Evolutionary conservation across 768 basidiomycete species (phyloP).

Genomic region (Punctularia strigosozonata): DNA sequence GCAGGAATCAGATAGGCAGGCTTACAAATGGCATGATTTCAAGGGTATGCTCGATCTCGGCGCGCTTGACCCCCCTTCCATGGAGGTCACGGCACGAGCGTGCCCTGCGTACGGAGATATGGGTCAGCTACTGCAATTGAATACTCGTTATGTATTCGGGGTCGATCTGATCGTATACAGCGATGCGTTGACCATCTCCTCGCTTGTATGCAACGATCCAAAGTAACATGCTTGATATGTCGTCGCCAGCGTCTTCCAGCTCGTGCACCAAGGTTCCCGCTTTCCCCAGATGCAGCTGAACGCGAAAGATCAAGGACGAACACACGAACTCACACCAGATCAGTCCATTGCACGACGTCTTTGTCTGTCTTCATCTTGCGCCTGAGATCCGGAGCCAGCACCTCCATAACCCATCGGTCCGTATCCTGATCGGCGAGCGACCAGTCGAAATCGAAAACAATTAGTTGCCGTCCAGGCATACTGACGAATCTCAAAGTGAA

Average conservation of each 20-base stretch:
- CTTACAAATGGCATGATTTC: slow-evolving; percentile 80
- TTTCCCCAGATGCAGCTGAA: slow-evolving; percentile 14
- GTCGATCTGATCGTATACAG: too few species aligned
- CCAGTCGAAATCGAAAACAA: slow-evolving; percentile 99
- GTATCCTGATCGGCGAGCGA: slow-evolving; percentile 93
- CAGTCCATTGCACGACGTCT: slow-evolving; percentile 74
- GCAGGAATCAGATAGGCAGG: too few species aligned
- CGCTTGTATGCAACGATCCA: too few species aligned
- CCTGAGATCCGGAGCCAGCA: slow-evolving; percentile 75
- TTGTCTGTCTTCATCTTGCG: slow-evolving; percentile 66
- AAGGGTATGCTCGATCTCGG: slow-evolving; percentile 71
- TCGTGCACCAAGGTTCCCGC: too few species aligned
- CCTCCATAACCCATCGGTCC: slow-evolving; percentile 87
- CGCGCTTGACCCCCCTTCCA: slow-evolving; percentile 50
- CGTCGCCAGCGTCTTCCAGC: too few species aligned
- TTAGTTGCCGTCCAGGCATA: slow-evolving; percentile 59
- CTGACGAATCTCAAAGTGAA: slow-evolving; percentile 10
- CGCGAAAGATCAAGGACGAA: slow-evolving; percentile 1
- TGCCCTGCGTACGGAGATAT: too few species aligned
- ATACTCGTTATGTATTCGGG: too few species aligned
- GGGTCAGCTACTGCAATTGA: too few species aligned
- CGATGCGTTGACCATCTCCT: too few species aligned
- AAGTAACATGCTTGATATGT: too few species aligned
- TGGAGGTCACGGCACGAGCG: slow-evolving; percentile 62
- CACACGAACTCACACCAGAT: slow-evolving; percentile 62